phyloP scores from a whole-genome alignment of 352 stramenopile genomes.

The Phytopythium kandeliae region DNA sequence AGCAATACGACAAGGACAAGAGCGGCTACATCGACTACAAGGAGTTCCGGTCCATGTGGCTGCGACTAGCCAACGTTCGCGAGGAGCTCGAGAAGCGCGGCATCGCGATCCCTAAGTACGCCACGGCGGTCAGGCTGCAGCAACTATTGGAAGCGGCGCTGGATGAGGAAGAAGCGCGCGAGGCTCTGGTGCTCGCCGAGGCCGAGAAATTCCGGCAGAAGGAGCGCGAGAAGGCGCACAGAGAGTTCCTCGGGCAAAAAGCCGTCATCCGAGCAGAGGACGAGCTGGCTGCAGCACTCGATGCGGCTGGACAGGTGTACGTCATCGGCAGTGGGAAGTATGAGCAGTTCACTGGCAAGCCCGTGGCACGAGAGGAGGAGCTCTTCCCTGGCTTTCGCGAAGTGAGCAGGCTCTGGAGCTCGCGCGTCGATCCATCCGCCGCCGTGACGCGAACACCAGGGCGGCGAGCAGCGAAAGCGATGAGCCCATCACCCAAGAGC shows the following conservation, averaged over 20 bases:
- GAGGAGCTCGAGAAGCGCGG: slow-evolving; percentile 85
- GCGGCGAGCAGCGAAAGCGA: slow-evolving; percentile 1
- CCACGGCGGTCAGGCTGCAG: slow-evolving; percentile 69
- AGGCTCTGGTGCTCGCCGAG: slow-evolving; percentile 75
- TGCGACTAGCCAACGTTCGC: slow-evolving; percentile 71
- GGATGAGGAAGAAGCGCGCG: slow-evolving; percentile 85
- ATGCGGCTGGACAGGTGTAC: slow-evolving; percentile 91
- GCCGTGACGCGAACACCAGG: background rate
- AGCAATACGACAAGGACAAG: slow-evolving; percentile 90
- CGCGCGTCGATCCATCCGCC: slow-evolving; percentile 27
- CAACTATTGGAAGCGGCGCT: slow-evolving; percentile 86
- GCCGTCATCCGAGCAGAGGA: slow-evolving; percentile 70
- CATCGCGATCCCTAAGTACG: slow-evolving; percentile 87
- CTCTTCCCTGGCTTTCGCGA: slow-evolving; percentile 56
- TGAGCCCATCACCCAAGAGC: no score
- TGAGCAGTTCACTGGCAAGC: slow-evolving; percentile 72
- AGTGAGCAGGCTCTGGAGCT: slow-evolving; percentile 62
- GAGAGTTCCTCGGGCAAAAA: slow-evolving; percentile 31
- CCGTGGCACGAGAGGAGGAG: slow-evolving; percentile 39
- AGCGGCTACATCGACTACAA: slow-evolving; percentile 91
- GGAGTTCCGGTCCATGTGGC: slow-evolving; percentile 92
- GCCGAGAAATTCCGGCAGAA: slow-evolving; percentile 66
- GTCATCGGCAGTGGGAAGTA: slow-evolving; percentile 85
- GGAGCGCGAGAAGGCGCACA: slow-evolving; percentile 66
- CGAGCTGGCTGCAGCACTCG: slow-evolving; percentile 81